Conservation (phyloP, 305 asterid species). For the Lippia alba region DNA sequence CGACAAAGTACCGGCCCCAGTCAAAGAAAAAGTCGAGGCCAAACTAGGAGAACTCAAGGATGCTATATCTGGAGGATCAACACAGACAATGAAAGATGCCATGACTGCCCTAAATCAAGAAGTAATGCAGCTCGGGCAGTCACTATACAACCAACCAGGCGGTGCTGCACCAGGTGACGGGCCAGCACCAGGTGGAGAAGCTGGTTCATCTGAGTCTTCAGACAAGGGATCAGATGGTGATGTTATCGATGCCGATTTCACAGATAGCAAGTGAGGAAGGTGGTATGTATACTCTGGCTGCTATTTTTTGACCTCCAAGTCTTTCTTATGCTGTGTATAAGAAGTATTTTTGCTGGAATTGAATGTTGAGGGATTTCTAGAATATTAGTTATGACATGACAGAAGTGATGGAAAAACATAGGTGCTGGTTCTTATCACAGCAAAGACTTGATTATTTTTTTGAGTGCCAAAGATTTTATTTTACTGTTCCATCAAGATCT, state of each 20-base stretch:
- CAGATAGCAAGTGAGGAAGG: slow-evolving; percentile 78
- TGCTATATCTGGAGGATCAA: slow-evolving; percentile 79
- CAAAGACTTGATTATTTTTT: no score
- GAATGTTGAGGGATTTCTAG: not conserved
- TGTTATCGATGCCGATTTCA: slow-evolving; percentile 96
- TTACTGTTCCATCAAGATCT: no score
- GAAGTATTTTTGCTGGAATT: slow-evolving; percentile 35
- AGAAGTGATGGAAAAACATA: no score
- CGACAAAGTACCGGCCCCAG: slow-evolving; percentile 88
- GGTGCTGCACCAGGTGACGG: slow-evolving; percentile 66
- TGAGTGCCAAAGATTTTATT: no score
- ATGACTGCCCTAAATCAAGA: slow-evolving; percentile 91
- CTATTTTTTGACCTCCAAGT: slow-evolving; percentile 17
- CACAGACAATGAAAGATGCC: slow-evolving; percentile 88
- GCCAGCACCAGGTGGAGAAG: slow-evolving; percentile 63
- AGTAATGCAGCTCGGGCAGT: slow-evolving; percentile 97
- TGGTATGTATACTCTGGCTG: not conserved
- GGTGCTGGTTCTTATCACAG: no score
- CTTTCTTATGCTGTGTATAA: slow-evolving; percentile 15
- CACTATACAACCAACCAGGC: slow-evolving; percentile 85
- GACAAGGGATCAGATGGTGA: slow-evolving; percentile 85
- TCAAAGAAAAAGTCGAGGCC: slow-evolving; percentile 90
- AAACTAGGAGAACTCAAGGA: slow-evolving; percentile 89
- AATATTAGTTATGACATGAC: no score
- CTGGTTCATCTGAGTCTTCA: slow-evolving; percentile 63